These are phyloP conservation scores for Penicillium macrosclerotiorum DNA, from an alignment of 495 filamentous ascomycete genomes.

Conservation along the genomic window DNA sequence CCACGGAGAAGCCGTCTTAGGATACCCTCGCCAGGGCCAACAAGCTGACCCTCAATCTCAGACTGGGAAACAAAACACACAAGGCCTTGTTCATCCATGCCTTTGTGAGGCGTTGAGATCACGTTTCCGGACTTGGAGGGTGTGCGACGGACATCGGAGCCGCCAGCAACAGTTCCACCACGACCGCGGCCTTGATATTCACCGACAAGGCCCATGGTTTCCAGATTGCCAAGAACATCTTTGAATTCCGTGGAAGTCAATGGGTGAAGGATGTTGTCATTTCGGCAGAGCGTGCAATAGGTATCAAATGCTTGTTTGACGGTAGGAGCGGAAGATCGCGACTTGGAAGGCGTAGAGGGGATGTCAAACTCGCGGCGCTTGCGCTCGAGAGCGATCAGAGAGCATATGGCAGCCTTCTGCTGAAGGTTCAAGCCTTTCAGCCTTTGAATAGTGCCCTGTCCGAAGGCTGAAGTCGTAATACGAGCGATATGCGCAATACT, in stretches of 20 bases:
- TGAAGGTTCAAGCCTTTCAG: slow-evolving; percentile 88
- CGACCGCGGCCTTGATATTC: slow-evolving; percentile 69
- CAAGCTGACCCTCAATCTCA: slow-evolving; percentile 70
- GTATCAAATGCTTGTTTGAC: slow-evolving; percentile 75
- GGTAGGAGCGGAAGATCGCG: slow-evolving; percentile 59
- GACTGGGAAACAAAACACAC: slow-evolving; percentile 74
- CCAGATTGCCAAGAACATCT: slow-evolving; percentile 86
- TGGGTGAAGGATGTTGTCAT: slow-evolving; percentile 80
- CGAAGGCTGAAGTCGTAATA: slow-evolving; percentile 80
- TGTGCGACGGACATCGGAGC: slow-evolving; percentile 48
- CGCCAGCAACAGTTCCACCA: slow-evolving; percentile 54
- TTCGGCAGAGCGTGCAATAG: slow-evolving; percentile 76
- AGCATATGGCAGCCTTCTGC: slow-evolving; percentile 92
- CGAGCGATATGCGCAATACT: slow-evolving; percentile 87
- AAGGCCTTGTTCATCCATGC: slow-evolving; percentile 66
- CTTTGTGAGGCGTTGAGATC: slow-evolving; percentile 40
- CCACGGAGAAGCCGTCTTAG: slow-evolving; percentile 44
- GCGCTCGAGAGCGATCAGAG: slow-evolving; percentile 77
- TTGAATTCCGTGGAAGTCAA: slow-evolving; percentile 87
- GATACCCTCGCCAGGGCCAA: slow-evolving; percentile 61
- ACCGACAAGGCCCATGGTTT: slow-evolving; percentile 78
- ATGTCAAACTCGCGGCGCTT: slow-evolving; percentile 37
- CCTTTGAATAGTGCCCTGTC: slow-evolving; percentile 77
- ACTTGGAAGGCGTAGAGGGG: slow-evolving; percentile 58
- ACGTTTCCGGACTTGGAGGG: slow-evolving; percentile 57